Conservation (phyloP, 2,329 filamentous ascomycete species). For the Venturia pyrina region DNA sequence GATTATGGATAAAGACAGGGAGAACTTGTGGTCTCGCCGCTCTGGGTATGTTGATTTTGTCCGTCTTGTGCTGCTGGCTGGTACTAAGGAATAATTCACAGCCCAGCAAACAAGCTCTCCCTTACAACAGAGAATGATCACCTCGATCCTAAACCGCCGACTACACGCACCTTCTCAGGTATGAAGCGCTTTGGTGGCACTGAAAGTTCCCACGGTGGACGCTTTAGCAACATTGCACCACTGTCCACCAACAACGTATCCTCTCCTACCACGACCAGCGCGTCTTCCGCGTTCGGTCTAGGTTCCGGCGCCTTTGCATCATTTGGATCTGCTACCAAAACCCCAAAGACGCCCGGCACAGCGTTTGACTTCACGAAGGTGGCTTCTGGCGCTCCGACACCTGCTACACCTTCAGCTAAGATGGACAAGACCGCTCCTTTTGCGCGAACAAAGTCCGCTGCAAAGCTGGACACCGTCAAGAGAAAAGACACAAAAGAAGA, state of each 20-base stretch:
- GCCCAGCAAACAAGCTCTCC: conserved; percentile 74
- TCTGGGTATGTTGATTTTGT: conserved; percentile 42
- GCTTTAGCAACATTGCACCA: conserved; percentile 65
- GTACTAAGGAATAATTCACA: conserved; percentile 26
- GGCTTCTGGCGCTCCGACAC: conserved; percentile 29
- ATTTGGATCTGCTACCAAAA: conserved; percentile 74
- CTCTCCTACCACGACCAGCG: conserved; percentile 63
- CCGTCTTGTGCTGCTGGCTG: conserved; percentile 16
- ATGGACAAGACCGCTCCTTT: conserved; percentile 35
- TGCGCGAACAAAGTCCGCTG: conserved; percentile 13
- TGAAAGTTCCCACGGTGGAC: conserved; percentile 61
- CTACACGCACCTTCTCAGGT: conserved; percentile 53
- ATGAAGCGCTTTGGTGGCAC: conserved; percentile 65
- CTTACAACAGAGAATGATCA: conserved; percentile 62
- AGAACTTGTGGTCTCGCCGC: conserved; percentile 64
- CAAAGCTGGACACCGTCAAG: conserved; percentile 33
- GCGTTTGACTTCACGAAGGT: conserved; percentile 62
- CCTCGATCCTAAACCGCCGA: conserved; percentile 41
- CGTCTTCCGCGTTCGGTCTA: conserved; percentile 83
- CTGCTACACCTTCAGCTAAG: conserved; percentile 48
- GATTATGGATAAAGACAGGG: conserved; percentile 22
- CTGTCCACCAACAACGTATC: conserved; percentile 54
- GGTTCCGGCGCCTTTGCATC: conserved; percentile 94
- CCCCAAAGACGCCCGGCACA: conserved; percentile 73
- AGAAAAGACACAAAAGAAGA: conserved; percentile 34